Evolutionary conservation across 2,329 filamentous ascomycete species (phyloP).

Genomic region (Penicillium sp.): DNA sequence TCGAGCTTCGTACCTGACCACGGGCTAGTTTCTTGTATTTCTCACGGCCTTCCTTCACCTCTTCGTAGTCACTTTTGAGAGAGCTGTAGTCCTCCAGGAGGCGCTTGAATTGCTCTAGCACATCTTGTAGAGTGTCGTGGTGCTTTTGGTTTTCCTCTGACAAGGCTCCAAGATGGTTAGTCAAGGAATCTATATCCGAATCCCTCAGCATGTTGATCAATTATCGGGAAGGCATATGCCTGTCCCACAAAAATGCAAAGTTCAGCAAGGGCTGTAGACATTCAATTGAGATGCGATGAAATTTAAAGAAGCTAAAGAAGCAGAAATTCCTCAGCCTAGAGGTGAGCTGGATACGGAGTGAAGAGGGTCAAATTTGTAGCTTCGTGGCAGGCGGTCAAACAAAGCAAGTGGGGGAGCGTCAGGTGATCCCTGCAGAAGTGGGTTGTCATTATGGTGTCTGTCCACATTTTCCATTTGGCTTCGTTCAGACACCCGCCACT

Average conservation of each 20-base stretch:
- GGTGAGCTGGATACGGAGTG: neutral
- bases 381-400: conserved; percentile 22
- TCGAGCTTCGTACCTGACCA: conserved; percentile 40
- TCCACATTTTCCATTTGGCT: neutral
- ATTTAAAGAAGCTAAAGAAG: neutral
- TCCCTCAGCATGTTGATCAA: conserved; percentile 27
- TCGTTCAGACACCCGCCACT: neutral
- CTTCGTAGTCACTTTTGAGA: conserved; percentile 62
- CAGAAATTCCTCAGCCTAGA: neutral
- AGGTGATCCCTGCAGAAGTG: conserved; percentile 11
- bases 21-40: conserved; percentile 59
- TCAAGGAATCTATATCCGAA: conserved; percentile 33
- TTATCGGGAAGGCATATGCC: conserved; percentile 26
- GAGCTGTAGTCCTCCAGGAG: conserved; percentile 60
- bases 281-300: conserved; percentile 9
- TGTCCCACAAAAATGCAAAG: conserved; percentile 19
- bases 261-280: conserved; percentile 11
- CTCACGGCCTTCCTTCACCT: conserved; percentile 58
- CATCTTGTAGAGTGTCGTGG: conserved; percentile 35
- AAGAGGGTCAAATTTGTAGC: conserved; percentile 19
- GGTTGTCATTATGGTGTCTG: neutral
- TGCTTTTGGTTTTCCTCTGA: conserved; percentile 33
- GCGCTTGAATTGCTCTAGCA: conserved; percentile 47
- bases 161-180: conserved; percentile 22
- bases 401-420: conserved; percentile 10